phyloP scores from a whole-genome alignment of 805 yeast genomes.

The Wickerhamomyces sydowiorum region DNA sequence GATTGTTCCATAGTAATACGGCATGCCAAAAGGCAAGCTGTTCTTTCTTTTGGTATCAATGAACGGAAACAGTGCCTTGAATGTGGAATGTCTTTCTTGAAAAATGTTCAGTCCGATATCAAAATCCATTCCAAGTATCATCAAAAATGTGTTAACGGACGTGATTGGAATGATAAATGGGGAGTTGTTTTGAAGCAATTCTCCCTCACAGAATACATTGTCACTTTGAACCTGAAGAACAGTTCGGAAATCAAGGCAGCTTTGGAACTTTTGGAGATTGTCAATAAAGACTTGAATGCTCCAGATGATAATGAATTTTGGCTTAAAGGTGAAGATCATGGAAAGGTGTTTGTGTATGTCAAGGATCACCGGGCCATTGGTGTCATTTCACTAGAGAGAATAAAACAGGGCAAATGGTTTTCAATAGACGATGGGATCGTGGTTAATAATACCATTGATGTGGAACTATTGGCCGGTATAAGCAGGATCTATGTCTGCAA shows the following conservation, averaged over 20 bases:
- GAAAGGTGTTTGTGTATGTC: constrained; percentile 41
- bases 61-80: constrained; percentile 32
- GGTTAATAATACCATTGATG: constrained; percentile 37
- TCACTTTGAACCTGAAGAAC: constrained; percentile 29
- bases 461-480: constrained; percentile 38
- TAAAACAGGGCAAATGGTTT: constrained; percentile 53
- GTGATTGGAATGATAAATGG: constrained; percentile 39
- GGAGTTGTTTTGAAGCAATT: constrained; percentile 18
- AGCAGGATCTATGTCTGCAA: constrained; percentile 43
- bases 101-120: constrained; percentile 35
- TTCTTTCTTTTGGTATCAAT: constrained; percentile 13
- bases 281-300: constrained; percentile 57
- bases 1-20: not conserved
- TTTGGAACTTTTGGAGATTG: constrained; percentile 41
- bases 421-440: constrained; percentile 41
- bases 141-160: constrained; percentile 39
- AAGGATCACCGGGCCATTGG: constrained; percentile 46
- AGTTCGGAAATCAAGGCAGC: constrained; percentile 28
- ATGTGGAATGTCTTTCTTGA: constrained; percentile 51
- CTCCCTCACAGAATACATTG: constrained; percentile 23
- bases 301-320: constrained; percentile 42
- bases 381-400: constrained; percentile 45
- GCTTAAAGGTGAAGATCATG: constrained; percentile 16
- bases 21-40: constrained; percentile 7
- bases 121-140: constrained; percentile 49